A percentile compares a stretch with the other conserved stretches of the same genome.
phyloP scores from a whole-genome alignment of 176 grass and related monocot genomes.

The Secale cereale region DNA sequence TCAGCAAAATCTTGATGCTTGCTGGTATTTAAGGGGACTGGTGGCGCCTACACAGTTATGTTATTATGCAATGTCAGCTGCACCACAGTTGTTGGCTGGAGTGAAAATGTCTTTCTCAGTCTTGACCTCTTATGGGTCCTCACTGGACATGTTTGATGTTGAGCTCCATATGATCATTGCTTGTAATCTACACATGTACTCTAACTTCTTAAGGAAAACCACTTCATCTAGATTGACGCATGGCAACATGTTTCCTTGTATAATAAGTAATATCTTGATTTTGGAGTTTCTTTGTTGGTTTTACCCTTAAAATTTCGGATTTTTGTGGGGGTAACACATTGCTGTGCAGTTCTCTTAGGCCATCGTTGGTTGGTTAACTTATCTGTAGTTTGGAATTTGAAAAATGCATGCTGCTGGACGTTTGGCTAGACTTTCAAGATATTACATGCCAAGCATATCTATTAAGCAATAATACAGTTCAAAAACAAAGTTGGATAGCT shows the following conservation, averaged over 20 bases:
- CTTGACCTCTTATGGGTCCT: constrained; percentile 1
- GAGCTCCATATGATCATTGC: neutral
- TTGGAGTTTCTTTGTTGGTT: neutral
- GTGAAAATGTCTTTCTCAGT: constrained; percentile 4
- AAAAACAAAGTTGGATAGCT: neutral
- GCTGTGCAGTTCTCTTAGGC: neutral
- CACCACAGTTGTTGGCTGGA: neutral
- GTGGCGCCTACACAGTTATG: neutral
- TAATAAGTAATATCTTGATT: neutral
- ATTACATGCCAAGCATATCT: neutral
- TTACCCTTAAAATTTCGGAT: neutral
- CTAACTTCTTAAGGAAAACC: neutral
- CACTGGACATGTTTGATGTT: neutral
- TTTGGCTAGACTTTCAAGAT: neutral
- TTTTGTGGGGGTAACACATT: neutral
- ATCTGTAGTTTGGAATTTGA: neutral
- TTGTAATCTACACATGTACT: neutral
- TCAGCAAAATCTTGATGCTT: neutral
- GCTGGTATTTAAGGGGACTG: neutral
- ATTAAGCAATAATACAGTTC: neutral
- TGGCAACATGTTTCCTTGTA: neutral
- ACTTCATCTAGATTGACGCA: neutral
- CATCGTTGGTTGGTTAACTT: neutral
- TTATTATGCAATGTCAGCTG: neutral
- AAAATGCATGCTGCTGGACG: neutral